Base-by-base conservation (phyloP, 768 basidiomycete species). In the Hygrocybe punicea region DNA sequence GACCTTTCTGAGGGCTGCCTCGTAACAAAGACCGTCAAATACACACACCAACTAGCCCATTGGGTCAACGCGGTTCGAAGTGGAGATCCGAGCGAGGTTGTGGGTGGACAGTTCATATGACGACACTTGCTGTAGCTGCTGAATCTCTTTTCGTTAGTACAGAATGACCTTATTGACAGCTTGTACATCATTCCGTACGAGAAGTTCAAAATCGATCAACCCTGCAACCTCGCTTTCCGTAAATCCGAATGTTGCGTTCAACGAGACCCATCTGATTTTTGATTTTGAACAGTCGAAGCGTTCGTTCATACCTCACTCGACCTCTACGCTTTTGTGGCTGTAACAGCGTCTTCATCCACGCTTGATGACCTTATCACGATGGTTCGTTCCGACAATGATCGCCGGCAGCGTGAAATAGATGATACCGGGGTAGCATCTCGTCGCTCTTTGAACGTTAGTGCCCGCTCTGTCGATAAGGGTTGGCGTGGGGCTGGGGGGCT, bases 231-330 rank as follows among this genome's bases (percentile, higher is more conserved):
- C 29, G 53, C 53, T 55, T 46, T 55, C 33, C 53, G 44, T 55
- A 35, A 24, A 40, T 47, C n/a, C 29, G 42, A 45, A 13, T 33
- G 24, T 46, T 47, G 13, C 53, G 16, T 53, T 40, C 24, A 48
- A 48, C 29, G n/a, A 14, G 44, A 47, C 17, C 53, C 53, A 35
- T 45, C 53, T 55, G 53, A 55, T n/a, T 47, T 44, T 40, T 55
- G 53, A 55, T n/a, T 47, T 44, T 40, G 53, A 13, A 29, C 53
- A 44, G 53, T 55, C 23, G 53, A 55, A 55, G 40, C 53, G 10
- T 55, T 55, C 45, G 53, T 55, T 21, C 53, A 55, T 40, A 55
- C 53, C 33, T 55, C 53, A 42, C 53, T 55, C 21, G 53, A 55
- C 53, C 53, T 55, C 11, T 55, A 55, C 45, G 53, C 53, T 55